These are phyloP conservation scores for Pulchroboletus neoregius DNA, from an alignment of 1,284 basidiomycete genomes.

Conservation along the genomic window DNA sequence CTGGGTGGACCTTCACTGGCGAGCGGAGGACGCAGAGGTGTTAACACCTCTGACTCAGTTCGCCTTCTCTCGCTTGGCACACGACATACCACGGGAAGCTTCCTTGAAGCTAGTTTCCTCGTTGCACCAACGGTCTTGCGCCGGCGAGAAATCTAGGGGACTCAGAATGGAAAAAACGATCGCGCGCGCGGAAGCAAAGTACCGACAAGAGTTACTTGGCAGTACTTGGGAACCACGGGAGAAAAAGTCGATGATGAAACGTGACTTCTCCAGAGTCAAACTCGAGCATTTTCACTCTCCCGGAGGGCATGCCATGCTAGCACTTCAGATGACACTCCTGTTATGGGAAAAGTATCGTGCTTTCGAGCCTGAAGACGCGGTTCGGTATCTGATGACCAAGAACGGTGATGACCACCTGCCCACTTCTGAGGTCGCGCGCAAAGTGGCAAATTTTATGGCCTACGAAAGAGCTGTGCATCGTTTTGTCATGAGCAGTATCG, in stretches of 20 bases:
- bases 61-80: conserved; percentile 25
- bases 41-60: conserved; percentile 40
- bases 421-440: conserved; percentile 26
- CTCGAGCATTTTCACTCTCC: conserved; percentile 34
- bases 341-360: conserved; percentile 35
- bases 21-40: conserved; percentile 43
- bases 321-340: conserved; percentile 41
- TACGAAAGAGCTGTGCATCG: conserved; percentile 38
- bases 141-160: conserved; percentile 22
- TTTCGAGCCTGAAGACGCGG: conserved; percentile 42
- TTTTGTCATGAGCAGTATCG: conserved; percentile 39
- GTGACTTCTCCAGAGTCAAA: conserved; percentile 25
- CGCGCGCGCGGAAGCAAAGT: conserved; percentile 20
- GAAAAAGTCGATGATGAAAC: conserved; percentile 29
- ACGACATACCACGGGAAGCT: conserved; percentile 31
- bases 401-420: conserved; percentile 19
- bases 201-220: conserved; percentile 20
- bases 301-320: conserved; percentile 39
- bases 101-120: conserved; percentile 23
- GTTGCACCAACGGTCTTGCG: conserved; percentile 25
- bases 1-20: conserved; percentile 81
- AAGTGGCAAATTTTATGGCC: conserved; percentile 32
- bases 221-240: conserved; percentile 30
- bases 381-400: conserved; percentile 36
- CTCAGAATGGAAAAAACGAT: conserved; percentile 30